Evolutionary conservation across 768 basidiomycete genomes (phyloP), one percentile per base, ranked within the genome.

Genomic region (Suillus luteus): DNA sequence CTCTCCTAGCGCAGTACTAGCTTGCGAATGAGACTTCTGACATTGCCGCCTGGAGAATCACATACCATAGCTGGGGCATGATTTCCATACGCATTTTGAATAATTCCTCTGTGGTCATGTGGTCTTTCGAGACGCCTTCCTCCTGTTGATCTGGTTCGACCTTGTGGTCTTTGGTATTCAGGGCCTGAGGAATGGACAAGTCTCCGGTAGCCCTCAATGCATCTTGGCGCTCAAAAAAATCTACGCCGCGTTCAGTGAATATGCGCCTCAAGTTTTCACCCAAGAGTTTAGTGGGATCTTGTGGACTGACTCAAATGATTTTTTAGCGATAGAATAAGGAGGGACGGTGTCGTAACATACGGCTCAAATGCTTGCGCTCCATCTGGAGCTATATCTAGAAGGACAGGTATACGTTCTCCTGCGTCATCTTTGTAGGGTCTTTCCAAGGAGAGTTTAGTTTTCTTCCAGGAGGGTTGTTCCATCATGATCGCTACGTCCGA

Each of bases 381-480:
- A 49, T 91, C 87, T 31, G 83, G 80, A 8, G 83, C 81, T 61
- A 95, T 90, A 70, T 95, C 92, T 33, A 83, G 76, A 35, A 94
- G 76, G 6, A 80, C 78, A 31, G 85, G 88, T 35, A 93, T 84
- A 10, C 71, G 80, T 52, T 83, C 78, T 9, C 90, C 91, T 43
- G 82, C 75, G 67, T 94, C 92, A 69, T 92, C 89, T 73, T 89
- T 92, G 78, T 93, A 93, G 0, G 90, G 91, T 44, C 86, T 80
- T 71, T 95, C 92, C 38, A 95, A 81, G 1, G 91, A 88, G 11
- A 93, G 77, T 64, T 77, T 87, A 43, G 88, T 78, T 66, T 82
- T 82, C 70, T 83, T 87, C 84, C 86, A 89, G 10, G 79, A 71
- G 12, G 80, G 80, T 59, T 79, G 70, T 44, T 64, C 70, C 67